Base-by-base conservation (phyloP, 2,329 filamentous ascomycete species). In the Aspergillus novofumigatus region DNA sequence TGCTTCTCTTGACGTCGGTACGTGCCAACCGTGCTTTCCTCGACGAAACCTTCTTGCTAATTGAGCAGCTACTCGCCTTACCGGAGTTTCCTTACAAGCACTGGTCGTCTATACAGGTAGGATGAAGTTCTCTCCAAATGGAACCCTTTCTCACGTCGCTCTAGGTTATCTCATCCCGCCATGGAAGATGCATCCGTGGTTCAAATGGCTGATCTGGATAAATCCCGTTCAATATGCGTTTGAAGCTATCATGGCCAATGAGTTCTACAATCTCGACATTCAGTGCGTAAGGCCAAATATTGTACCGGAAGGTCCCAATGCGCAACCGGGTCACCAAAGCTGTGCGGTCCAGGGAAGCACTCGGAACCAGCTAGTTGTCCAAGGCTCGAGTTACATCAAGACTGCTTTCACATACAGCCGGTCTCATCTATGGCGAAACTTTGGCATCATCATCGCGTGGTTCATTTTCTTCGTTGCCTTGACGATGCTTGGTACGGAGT, bases 401-500 rank as follows among this genome's bases (percentile, higher is more conserved):
- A 71, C 77, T 1, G 78, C 81, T 0, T 87, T 79, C 62, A 77
- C 74, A 0, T 87, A 87, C 63, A 80, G 75, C 1, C 74, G 81
- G 10, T 70, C 77, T 1, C 84, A 88, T 63, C 67, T 88, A 0
- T 89, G 86, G 86, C 77, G 85, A 1, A 92, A 94, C 73, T 90
- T 89, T 71, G 90, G 89, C 1, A 94, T 96, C 61, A 86, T 95
- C 59, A 70, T 92, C 10, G 86, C 81, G 1, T 83, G 95, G 60
- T 90, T 95, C 54, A 74, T 88, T 44, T 85, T 86, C 58, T 96
- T 96, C 76, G 79, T 96, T 3, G 73, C 83, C 10, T 75, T 90
- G 56, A 93, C 96, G 62, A 87, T 91, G 42, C 80, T 90, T 17
- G 80, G 93, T 0, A 92, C 91, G 67, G 92, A 96, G 70, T 78